Base-by-base conservation (phyloP, 1,284 basidiomycete genomes). In the Chondrostereum purpureum region DNA sequence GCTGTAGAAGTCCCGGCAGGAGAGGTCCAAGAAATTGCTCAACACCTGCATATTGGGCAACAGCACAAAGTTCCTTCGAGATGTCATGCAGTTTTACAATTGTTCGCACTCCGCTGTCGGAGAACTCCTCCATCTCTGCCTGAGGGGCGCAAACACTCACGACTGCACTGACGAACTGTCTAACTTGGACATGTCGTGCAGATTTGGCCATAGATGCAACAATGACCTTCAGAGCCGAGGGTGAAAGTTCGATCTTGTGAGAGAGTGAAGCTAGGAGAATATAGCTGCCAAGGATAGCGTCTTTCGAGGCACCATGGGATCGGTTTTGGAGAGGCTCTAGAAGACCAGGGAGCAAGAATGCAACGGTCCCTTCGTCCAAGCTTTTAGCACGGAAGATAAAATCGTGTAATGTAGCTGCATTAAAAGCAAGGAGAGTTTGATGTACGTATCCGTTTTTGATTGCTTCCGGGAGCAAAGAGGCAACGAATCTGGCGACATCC, bases 401-500 rank as follows among this genome's bases (percentile, higher is more conserved):
- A 42, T 92, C 91, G 19, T 95, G 78, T 38, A 94, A 67, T 0
- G 78, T 79, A 2, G 89, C 83, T 3, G 84, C 78, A 67, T 92
- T 92, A 66, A 98, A 98, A 0, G 83, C 82, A 37, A 93, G 66
- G 11, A 98, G 68, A 0, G 86, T 78, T 33, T 83, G 83, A 60
- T 96, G 85, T 0, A 72, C 64, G 24, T 64, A 63, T 0, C 62
- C 68, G 49, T 72, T 73, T 54, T 75, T 75, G 46, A 87, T 55
- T 0, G 80, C 77, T 17, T 61, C 62, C 2, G 88, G 80, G 13
- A 92, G 69, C 5, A 92, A 63, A 5, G 72, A 68, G 1, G 79
- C 63, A 2, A 87, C 68, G 52, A 92, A 87, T 33, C 85, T 80
- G 4, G 89, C 80, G 5, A 92, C 67, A 44, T 92, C 88, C 14